Percentiles rank a stretch among this genome's conserved stretches.
These are phyloP conservation scores for Haplosporangium gracile DNA, from an alignment of 192 early-diverging fungal genomes.

Conservation along the genomic window DNA sequence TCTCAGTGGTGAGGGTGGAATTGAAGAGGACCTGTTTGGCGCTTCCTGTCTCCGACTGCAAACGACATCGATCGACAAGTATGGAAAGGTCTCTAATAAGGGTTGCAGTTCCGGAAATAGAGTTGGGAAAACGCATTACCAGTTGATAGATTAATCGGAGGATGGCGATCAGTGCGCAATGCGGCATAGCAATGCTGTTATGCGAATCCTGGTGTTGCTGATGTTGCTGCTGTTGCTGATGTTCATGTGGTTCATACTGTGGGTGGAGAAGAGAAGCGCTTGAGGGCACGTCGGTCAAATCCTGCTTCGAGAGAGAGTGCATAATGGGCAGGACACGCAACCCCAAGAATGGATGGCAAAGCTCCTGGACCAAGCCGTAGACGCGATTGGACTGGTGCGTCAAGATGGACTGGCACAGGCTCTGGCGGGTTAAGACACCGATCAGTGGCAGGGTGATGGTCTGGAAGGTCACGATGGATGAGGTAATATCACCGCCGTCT, in stretches of 20 bases:
- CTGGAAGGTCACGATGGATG: constrained; percentile 35
- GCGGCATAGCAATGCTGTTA: neutral
- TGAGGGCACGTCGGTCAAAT: constrained; percentile 5
- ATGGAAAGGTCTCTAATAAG: neutral
- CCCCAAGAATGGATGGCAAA: constrained; percentile 24
- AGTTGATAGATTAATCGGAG: constrained; percentile 50
- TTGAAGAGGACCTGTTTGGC: neutral
- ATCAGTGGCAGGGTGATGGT: constrained; percentile 51
- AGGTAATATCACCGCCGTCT: constrained; percentile 4
- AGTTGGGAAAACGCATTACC: constrained; percentile 34
- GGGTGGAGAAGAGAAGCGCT: neutral
- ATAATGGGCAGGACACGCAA: constrained; percentile 34
- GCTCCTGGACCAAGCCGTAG: constrained; percentile 37
- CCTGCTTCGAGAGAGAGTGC: constrained; percentile 19
- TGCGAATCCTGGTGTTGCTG: neutral
- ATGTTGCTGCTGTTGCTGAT: neutral
- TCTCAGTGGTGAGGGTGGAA: neutral
- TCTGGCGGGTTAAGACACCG: constrained; percentile 51
- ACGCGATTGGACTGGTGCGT: constrained; percentile 34
- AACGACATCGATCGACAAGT: neutral
- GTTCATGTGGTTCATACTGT: neutral
- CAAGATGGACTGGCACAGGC: constrained; percentile 41
- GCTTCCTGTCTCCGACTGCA: neutral
- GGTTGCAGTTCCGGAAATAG: neutral
- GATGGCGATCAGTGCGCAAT: constrained; percentile 43